phyloP scores from a whole-genome alignment of 2,329 filamentous ascomycete species.

The Phoma herbarum region DNA sequence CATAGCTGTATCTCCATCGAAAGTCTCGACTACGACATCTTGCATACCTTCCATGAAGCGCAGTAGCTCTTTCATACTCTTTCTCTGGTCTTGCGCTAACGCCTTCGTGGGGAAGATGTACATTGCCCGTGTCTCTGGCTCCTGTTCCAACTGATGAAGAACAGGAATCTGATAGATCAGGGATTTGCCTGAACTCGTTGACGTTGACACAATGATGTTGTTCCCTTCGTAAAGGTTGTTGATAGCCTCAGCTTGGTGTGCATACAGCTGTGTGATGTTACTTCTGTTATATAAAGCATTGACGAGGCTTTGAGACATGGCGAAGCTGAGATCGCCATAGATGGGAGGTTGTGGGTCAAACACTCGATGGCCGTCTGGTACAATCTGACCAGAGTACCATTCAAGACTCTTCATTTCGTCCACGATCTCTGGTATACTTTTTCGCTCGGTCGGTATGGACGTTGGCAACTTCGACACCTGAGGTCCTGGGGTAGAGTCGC shows the following conservation, averaged over 20 bases:
- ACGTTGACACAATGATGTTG: conserved; percentile 92
- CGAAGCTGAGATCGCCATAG: conserved; percentile 84
- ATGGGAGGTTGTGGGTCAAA: conserved; percentile 85
- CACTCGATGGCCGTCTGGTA: conserved; percentile 89
- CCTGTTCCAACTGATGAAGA: conserved; percentile 82
- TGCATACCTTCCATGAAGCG: conserved; percentile 80
- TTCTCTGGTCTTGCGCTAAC: conserved; percentile 89
- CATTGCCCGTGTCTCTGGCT: conserved; percentile 82
- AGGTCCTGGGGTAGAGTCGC: conserved; percentile 53
- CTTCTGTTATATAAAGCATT: conserved; percentile 95
- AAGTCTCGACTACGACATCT: conserved; percentile 84
- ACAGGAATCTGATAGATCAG: conserved; percentile 98
- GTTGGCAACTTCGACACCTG: conserved; percentile 65
- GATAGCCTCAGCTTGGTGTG: conserved; percentile 92
- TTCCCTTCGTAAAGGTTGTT: conserved; percentile 83
- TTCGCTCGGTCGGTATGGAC: conserved; percentile 80
- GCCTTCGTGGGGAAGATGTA: conserved; percentile 99
- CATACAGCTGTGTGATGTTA: conserved; percentile 84
- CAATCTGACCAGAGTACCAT: conserved; percentile 93
- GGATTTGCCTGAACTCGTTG: conserved; percentile 95
- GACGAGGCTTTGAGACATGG: conserved; percentile 89
- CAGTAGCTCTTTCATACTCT: conserved; percentile 86
- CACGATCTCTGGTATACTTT: conserved; percentile 83
- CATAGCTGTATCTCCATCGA: conserved; percentile 94
- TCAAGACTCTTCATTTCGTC: conserved; percentile 80